Base-by-base conservation (phyloP, 2,329 filamentous ascomycete genomes). In the Myriangium duriaei region DNA sequence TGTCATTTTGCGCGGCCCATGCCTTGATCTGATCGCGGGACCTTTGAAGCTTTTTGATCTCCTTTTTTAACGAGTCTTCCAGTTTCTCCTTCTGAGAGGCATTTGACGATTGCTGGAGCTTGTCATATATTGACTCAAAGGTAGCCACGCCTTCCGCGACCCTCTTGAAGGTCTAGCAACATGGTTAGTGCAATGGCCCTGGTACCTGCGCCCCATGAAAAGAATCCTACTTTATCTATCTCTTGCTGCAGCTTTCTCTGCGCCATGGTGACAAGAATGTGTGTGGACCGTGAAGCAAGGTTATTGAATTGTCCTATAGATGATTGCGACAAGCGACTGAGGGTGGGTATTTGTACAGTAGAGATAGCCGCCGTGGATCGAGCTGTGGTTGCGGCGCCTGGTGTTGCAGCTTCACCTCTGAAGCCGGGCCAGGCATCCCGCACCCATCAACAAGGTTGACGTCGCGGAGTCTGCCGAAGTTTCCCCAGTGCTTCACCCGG, bases 41-140 rank as follows among this genome's bases (percentile, higher is more conserved):
- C 53, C 91, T 76, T 64, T 98, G 91, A 41, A 98, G 77, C 72
- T 98, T 98, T 78, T 98, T 98, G 74, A 96, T 96, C 67, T 98
- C 91, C 58, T 91, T 85, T 69, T 98, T 98, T 50, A 98, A 72
- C 58, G 91, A 85, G 65, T 98, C 91, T 62, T 98, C 91, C 36
- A 93, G 76, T 68, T 96, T 98, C 65, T 96, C 91, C 61, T 95
- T 94, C 64, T 96, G 91, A 44, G 91, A 85, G 40, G 81, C 76
- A 65, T 95, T 96, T 54, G 77, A 83, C 37, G 86, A 86, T 50
- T 87, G 78, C 54, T 88, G 82, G 49, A 98, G 93, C 75, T 98
- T 98, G 51, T 96, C 91, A 66, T 96, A 93, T 54, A 96, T 95
- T 55, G 71, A 72, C 58, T 96, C 86, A 61, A 98, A 98, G 47